These are phyloP conservation scores for Fistulinella cinereoalba DNA, from an alignment of 1,284 basidiomycete genomes.

Conservation along the genomic window DNA sequence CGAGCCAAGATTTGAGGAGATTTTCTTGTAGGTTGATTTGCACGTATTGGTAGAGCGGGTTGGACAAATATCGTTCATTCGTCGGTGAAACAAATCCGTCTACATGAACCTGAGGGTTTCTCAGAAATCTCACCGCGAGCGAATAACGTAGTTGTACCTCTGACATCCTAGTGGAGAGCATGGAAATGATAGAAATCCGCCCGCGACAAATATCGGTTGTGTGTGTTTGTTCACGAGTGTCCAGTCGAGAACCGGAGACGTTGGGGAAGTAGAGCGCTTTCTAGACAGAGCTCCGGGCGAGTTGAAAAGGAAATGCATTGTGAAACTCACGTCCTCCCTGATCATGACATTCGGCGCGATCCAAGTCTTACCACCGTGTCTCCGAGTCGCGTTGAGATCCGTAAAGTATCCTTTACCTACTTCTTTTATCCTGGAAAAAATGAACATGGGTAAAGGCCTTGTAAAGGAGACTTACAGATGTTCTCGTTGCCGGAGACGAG, in stretches of 20 bases:
- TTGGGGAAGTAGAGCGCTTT: conserved; percentile 91
- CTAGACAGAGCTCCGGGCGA: conserved; percentile 39
- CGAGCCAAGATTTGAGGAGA: conserved; percentile 83
- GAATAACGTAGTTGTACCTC: conserved; percentile 54
- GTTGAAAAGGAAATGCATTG: not conserved
- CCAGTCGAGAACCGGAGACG: conserved; percentile 71
- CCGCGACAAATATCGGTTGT: conserved; percentile 79
- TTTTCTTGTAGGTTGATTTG: conserved; percentile 93
- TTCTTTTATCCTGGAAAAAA: conserved; percentile 68
- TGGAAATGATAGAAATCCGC: conserved; percentile 75
- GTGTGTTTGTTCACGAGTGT: conserved; percentile 56
- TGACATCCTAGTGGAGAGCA: conserved; percentile 82
- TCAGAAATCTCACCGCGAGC: conserved; percentile 5
- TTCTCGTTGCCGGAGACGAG: conserved; percentile 67
- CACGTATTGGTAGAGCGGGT: conserved; percentile 77
- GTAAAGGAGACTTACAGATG: conserved; percentile 60
- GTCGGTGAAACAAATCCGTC: conserved; percentile 70
- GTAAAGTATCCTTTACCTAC: conserved; percentile 88
- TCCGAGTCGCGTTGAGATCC: conserved; percentile 80
- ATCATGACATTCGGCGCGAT: conserved; percentile 88
- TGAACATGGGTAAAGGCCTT: conserved; percentile 3
- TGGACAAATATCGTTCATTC: conserved; percentile 54
- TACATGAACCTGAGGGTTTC: conserved; percentile 68
- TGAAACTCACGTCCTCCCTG: conserved; percentile 73
- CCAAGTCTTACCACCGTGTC: conserved; percentile 94